These are phyloP conservation scores for Camelina laxa DNA, from an alignment of 345 rosid genomes.

Conservation along the genomic window DNA sequence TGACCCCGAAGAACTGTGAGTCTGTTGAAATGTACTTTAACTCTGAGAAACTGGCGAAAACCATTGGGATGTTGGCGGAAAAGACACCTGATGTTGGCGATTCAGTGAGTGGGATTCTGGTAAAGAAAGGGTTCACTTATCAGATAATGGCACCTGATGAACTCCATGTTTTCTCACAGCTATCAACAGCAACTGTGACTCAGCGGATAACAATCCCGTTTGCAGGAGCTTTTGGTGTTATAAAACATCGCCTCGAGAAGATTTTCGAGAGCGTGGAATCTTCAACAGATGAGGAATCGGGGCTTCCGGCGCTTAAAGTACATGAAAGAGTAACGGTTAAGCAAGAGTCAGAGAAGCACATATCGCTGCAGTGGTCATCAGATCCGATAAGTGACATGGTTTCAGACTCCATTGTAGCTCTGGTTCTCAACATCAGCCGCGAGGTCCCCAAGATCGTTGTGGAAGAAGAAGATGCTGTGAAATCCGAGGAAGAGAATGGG, in stretches of 20 bases:
- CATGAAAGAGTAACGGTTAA: constrained; percentile 77
- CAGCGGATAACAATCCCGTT: constrained; percentile 87
- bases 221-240: constrained; percentile 77
- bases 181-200: constrained; percentile 77
- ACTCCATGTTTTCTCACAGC: constrained; percentile 94
- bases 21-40: constrained; percentile 83
- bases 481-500: constrained; percentile 65
- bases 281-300: constrained; percentile 74
- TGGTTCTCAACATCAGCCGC: constrained; percentile 74
- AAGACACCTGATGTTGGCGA: constrained; percentile 82
- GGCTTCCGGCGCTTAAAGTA: constrained; percentile 63
- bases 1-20: constrained; percentile 93
- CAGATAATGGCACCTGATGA: constrained; percentile 99
- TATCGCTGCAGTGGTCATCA: constrained; percentile 83
- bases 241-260: constrained; percentile 80
- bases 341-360: constrained; percentile 83
- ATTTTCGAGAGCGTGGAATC: constrained; percentile 82
- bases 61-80: constrained; percentile 83
- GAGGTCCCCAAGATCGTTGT: constrained; percentile 78
- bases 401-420: constrained; percentile 85
- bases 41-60: constrained; percentile 93
- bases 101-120: constrained; percentile 78
- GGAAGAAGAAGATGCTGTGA: constrained; percentile 61
- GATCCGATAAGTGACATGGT: constrained; percentile 96
- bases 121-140: constrained; percentile 91